Percentiles rank a stretch among this genome's conserved stretches.
Conservation (phyloP, 192 early-diverging fungal genomes). For the Linnemannia elongata region DNA sequence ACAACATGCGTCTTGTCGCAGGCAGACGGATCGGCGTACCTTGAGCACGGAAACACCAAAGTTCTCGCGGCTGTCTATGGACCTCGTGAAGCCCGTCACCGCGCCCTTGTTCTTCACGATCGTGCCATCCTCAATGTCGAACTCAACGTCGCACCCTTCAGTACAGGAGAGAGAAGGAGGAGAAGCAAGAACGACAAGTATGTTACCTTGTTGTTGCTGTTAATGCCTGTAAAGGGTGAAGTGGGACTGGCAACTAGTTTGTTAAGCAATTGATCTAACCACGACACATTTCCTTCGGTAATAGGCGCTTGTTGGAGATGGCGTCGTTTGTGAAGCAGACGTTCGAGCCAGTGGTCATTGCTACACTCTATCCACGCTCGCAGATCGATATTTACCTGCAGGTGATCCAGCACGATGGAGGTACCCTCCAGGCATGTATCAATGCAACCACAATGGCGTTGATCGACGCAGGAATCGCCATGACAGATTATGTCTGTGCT, state of each 20-base stretch:
- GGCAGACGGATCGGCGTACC: constrained; percentile 95
- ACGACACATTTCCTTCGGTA: not conserved
- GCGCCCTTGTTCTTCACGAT: constrained; percentile 72
- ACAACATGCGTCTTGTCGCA: constrained; percentile 82
- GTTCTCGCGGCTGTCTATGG: constrained; percentile 93
- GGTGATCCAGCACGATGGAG: constrained; percentile 94
- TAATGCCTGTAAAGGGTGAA: not conserved
- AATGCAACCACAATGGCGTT: constrained; percentile 89
- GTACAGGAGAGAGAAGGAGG: constrained; percentile 87
- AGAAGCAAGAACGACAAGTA: constrained; percentile 90
- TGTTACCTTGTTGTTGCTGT: constrained; percentile 18
- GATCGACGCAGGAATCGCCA: constrained; percentile 85
- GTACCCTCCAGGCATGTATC: constrained; percentile 80
- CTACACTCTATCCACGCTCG: constrained; percentile 82
- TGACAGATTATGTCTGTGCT: constrained; percentile 89
- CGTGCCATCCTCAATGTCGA: constrained; percentile 89
- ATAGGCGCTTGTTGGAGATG: constrained; percentile 87
- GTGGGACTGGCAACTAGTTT: not conserved
- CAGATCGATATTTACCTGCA: constrained; percentile 96
- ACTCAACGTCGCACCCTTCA: constrained; percentile 93
- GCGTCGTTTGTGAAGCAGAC: constrained; percentile 88
- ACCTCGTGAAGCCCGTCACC: constrained; percentile 84
- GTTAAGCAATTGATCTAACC: not conserved
- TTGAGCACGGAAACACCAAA: constrained; percentile 97
- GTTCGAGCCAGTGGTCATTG: constrained; percentile 90